phyloP scores from a whole-genome alignment of 495 filamentous ascomycete genomes.

The Aspergillus indologenus region DNA sequence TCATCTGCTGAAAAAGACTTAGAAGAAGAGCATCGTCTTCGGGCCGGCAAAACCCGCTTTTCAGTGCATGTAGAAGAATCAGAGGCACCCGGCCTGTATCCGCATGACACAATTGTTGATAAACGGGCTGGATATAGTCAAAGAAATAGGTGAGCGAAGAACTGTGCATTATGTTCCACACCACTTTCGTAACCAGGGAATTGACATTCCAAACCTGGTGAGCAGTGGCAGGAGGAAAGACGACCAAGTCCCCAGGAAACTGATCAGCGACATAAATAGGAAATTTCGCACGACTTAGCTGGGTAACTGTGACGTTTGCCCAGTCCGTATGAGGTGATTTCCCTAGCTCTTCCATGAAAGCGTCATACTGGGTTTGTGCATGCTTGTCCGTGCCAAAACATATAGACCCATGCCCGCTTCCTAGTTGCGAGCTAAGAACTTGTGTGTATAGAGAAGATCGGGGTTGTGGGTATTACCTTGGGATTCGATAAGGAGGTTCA shows the following conservation, averaged over 20 bases:
- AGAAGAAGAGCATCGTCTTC: constrained; percentile 7
- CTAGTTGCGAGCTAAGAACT: constrained; percentile 8
- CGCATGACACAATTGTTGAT: constrained; percentile 20
- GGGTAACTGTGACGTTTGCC: constrained; percentile 16
- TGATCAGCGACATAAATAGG: constrained; percentile 24
- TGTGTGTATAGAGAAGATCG: too few species aligned
- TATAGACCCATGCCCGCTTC: constrained; percentile 15
- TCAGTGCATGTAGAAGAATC: constrained; percentile 17
- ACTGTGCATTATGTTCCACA: constrained; percentile 25
- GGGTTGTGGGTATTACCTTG: constrained; percentile 12
- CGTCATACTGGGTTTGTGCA: constrained; percentile 19
- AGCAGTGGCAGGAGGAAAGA: constrained; percentile 23
- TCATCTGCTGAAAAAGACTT: constrained; percentile 12
- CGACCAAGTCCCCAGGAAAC: constrained; percentile 22
- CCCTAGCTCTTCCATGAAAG: constrained; percentile 21
- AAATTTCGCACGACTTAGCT: constrained; percentile 18
- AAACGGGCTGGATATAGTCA: constrained; percentile 22
- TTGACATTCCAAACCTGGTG: constrained; percentile 26
- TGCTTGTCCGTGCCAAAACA: constrained; percentile 24
- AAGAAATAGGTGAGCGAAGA: constrained; percentile 19
- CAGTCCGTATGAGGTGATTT: constrained; percentile 25
- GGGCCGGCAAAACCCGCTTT: neutral
- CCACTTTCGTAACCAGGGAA: constrained; percentile 21
- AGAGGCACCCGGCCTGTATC: constrained; percentile 24
- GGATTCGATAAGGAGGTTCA: constrained; percentile 22